phyloP scores from a whole-genome alignment of 2,329 filamentous ascomycete species.

The Penicillium palitans region DNA sequence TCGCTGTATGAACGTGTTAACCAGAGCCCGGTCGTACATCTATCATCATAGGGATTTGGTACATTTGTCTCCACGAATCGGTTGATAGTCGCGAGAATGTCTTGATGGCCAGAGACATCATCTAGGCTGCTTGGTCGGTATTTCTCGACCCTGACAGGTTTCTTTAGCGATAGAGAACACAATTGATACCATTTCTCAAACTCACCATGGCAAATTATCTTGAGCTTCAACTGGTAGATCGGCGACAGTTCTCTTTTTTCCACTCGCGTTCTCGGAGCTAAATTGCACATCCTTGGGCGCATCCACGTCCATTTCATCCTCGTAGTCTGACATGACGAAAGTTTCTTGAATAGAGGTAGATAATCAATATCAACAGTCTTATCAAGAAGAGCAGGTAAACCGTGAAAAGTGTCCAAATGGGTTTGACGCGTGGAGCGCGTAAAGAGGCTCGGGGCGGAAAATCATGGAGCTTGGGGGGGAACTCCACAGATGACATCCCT shows the following conservation, averaged over 20 bases:
- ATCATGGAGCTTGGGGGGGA: conserved; percentile 30
- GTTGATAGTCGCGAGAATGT: conserved; percentile 96
- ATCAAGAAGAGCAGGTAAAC: background rate
- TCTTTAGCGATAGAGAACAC: conserved; percentile 14
- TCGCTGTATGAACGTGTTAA: conserved; percentile 50
- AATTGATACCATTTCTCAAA: background rate
- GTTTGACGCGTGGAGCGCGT: conserved; percentile 41
- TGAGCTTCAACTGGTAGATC: conserved; percentile 93
- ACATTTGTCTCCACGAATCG: conserved; percentile 93
- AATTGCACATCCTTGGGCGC: conserved; percentile 60
- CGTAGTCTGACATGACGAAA: conserved; percentile 54
- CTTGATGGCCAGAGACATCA: conserved; percentile 94
- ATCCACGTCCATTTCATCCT: conserved; percentile 71
- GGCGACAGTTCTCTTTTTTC: conserved; percentile 86
- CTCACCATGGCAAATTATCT: conserved; percentile 87
- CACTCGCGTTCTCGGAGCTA: conserved; percentile 66
- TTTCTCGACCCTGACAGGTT: conserved; percentile 77
- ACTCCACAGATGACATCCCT: conserved; percentile 34
- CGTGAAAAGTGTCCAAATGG: conserved; percentile 1
- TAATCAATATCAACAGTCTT: conserved; percentile 5
- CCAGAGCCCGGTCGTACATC: background rate
- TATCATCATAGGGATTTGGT: conserved; percentile 18
- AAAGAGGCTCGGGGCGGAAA: conserved; percentile 45
- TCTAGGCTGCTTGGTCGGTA: conserved; percentile 85
- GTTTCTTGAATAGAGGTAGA: background rate